Evolutionary conservation across 2,329 filamentous ascomycete species (phyloP), one percentile per base, ranked within the genome.

Genomic region (Metarhizium robertsii): DNA sequence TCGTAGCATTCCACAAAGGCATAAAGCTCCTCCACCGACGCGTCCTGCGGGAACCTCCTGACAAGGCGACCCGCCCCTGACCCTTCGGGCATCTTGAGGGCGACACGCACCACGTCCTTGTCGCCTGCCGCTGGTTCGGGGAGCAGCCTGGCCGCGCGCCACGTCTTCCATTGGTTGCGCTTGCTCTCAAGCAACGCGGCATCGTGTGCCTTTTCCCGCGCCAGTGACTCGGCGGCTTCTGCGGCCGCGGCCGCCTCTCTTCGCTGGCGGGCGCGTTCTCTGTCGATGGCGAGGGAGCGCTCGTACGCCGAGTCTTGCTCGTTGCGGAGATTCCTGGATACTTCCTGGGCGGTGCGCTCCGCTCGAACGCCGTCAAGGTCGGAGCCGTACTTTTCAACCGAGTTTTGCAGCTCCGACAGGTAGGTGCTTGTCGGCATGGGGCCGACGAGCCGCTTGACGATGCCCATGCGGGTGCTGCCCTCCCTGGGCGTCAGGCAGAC

Each of bases 221-320:
- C 82, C 46, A 75, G 78, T 62, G 83, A 82, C 61, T 85, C 83
- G 13, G 84, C 87, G 60, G 85, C 85, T 32, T 80, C 81, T 18
- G 87, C 88, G 1, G 81, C 80, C 0, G 81, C 81, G 56, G 90
- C 90, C 2, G 87, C 90, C 68, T 95, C 91, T 52, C 81, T 81
- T 66, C 83, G 83, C 67, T 87, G 83, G 36, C 88, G 79, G 0
- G 89, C 88, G 20, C 92, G 86, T 69, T 96, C 92, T 43, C 92
- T 80, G 70, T 99, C 94, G 58, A 85, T 84, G 10, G 92, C 92
- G 34, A 99, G 76, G 0, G 90, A 95, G 58, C 91, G 84, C 72
- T 99, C 92, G 69, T 99, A 99, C 0, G 94, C 94, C 10, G 84
- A 88, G 67, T 97, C 91, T 68, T 99, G 94, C 69, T 96, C 85